These are phyloP conservation scores for Aquilaria yunnanensis DNA, from an alignment of 345 rosid genomes.

Conservation along the genomic window DNA sequence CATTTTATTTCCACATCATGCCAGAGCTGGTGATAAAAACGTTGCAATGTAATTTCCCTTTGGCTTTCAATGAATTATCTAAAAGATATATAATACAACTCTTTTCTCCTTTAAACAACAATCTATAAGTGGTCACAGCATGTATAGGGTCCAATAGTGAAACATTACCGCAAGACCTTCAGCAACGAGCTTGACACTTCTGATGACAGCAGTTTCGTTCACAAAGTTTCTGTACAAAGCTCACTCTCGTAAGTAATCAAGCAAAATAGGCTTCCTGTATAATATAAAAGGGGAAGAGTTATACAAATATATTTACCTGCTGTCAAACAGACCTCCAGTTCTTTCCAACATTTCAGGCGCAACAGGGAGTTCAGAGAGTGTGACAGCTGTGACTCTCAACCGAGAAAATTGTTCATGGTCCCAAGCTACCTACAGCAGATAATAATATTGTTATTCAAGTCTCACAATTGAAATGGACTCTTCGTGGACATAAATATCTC, in stretches of 20 bases:
- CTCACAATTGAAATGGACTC: too few relatives aligned
- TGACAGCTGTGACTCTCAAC: constrained; percentile 92
- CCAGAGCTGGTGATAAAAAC: background rate
- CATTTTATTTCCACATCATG: too few relatives aligned
- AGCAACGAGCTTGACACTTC: constrained; percentile 76
- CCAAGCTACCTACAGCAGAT: constrained; percentile 92
- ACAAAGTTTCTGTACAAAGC: constrained; percentile 53
- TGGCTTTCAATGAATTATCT: too few relatives aligned
- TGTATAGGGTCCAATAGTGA: background rate
- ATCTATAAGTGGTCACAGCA: too few relatives aligned
- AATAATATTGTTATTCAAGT: background rate
- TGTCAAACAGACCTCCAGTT: constrained; percentile 75
- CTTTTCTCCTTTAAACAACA: too few relatives aligned
- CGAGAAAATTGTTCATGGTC: constrained; percentile 99
- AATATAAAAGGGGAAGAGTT: constrained; percentile 6
- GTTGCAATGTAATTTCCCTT: background rate
- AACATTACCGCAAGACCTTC: constrained; percentile 89
- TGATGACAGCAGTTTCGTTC: constrained; percentile 56
- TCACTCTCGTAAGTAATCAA: constrained; percentile 13
- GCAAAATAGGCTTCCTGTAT: background rate
- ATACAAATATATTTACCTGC: constrained; percentile 43
- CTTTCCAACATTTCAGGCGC: constrained; percentile 77
- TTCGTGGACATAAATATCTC: too few relatives aligned
- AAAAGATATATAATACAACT: too few relatives aligned
- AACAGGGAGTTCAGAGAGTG: constrained; percentile 67